Evolutionary conservation across 352 stramenopile genomes (phyloP).

Genomic region (Globisporangium acanthophoron): DNA sequence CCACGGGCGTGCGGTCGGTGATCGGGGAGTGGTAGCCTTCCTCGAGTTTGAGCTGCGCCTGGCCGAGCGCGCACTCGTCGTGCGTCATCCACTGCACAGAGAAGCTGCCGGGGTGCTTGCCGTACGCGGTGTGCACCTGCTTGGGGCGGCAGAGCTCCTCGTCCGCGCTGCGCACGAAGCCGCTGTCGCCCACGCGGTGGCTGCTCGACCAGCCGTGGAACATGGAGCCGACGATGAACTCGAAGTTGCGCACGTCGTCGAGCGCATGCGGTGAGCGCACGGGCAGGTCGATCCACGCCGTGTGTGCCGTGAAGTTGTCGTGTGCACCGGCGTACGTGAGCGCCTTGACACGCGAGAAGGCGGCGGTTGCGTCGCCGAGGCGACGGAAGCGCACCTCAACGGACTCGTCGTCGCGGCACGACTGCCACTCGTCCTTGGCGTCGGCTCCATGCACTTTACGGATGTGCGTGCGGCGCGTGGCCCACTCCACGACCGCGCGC

Average conservation of each 20-base stretch:
- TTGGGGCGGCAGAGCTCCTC: slow-evolving; percentile 61
- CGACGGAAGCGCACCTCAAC: slow-evolving; percentile 54
- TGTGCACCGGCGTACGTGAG: slow-evolving; percentile 46
- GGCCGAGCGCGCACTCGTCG: slow-evolving; percentile 37
- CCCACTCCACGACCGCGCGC: slow-evolving; percentile 61
- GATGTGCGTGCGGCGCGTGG: slow-evolving; percentile 68
- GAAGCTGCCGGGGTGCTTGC: slow-evolving; percentile 45
- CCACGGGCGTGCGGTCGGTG: slow-evolving; percentile 31
- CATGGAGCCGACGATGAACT: slow-evolving; percentile 72
- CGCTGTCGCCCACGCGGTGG: slow-evolving; percentile 51
- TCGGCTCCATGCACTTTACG: slow-evolving; percentile 41
- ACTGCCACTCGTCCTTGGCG: slow-evolving; percentile 41
- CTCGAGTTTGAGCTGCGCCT: slow-evolving; percentile 47
- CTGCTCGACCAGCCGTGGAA: slow-evolving; percentile 77
- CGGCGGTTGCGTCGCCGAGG: slow-evolving; percentile 23
- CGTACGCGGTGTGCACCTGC: slow-evolving; percentile 80
- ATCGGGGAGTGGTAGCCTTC: slow-evolving; percentile 52
- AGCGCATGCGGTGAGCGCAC: not conserved
- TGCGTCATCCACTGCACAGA: slow-evolving; percentile 79
- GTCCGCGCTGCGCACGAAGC: slow-evolving; percentile 29
- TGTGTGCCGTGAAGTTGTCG: slow-evolving; percentile 62
- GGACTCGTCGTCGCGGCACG: slow-evolving; percentile 53
- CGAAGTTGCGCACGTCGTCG: slow-evolving; percentile 21
- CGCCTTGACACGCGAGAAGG: slow-evolving; percentile 38
- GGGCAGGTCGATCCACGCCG: slow-evolving; percentile 47